Percentiles rank a stretch among this genome's conserved stretches.
phyloP scores from a whole-genome alignment of 331 rosid genomes.

The Prunus yedoensis region DNA sequence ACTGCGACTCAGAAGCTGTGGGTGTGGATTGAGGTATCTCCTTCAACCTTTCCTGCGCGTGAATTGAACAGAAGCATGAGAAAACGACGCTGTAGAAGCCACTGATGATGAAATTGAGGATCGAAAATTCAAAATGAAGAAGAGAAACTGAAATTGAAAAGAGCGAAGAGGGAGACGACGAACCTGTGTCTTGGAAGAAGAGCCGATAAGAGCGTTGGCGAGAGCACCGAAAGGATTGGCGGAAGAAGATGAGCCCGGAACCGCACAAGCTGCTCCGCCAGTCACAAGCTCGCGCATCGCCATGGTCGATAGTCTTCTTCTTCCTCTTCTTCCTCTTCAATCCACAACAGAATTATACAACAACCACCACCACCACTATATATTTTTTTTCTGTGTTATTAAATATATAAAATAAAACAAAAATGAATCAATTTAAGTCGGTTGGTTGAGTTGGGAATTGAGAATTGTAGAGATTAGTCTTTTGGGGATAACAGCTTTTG shows the following conservation, averaged over 20 bases:
- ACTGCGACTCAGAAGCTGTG: slow-evolving; percentile 43
- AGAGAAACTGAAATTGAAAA: neutral
- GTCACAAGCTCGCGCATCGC: slow-evolving; percentile 71
- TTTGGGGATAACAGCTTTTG: neutral
- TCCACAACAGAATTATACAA: neutral
- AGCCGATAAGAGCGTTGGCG: slow-evolving; percentile 58
- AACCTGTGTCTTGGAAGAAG: slow-evolving; percentile 67
- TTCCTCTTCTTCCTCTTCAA: neutral
- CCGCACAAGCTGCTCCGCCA: slow-evolving; percentile 70
- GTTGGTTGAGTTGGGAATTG: neutral
- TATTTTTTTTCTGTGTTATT: neutral
- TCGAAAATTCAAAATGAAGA: neutral
- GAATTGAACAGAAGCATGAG: neutral
- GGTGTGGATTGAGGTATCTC: slow-evolving; percentile 77
- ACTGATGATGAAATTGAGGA: neutral
- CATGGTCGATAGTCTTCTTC: slow-evolving; percentile 28
- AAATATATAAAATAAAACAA: neutral
- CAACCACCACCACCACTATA: neutral
- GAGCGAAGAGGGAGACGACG: neutral
- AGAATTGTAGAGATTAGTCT: neutral
- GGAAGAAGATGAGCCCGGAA: slow-evolving; percentile 61
- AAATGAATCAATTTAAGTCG: neutral
- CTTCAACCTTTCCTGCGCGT: slow-evolving; percentile 64
- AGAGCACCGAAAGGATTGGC: slow-evolving; percentile 69
- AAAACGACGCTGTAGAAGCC: slow-evolving; percentile 9